phyloP scores from a whole-genome alignment of 2,329 filamentous ascomycete species.

The Penicillium polonicum region DNA sequence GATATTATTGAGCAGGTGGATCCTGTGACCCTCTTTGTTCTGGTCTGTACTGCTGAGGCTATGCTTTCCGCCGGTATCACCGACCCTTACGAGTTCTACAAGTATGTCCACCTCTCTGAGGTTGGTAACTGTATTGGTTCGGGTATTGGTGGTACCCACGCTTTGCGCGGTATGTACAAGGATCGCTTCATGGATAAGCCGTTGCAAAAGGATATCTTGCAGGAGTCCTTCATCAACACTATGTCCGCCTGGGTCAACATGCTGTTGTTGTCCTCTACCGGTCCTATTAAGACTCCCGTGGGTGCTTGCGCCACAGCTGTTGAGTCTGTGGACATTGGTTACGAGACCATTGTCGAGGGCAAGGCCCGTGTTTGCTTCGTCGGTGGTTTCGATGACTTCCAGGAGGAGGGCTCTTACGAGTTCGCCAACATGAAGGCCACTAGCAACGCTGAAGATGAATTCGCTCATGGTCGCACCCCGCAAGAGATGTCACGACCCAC shows the following conservation, averaged over 20 bases:
- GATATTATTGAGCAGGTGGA: constrained; percentile 98
- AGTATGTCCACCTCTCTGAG: constrained; percentile 97
- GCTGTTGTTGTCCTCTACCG: constrained; percentile 93
- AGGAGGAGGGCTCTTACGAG: constrained; percentile 98
- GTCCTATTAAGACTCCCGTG: constrained; percentile 97
- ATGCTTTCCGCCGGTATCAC: constrained; percentile 92
- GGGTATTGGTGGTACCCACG: constrained; percentile 91
- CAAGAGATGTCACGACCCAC: constrained; percentile 97
- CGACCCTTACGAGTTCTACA: constrained; percentile 99
- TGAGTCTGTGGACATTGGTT: constrained; percentile 95
- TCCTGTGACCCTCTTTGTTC: constrained; percentile 89
- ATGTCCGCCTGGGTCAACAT: constrained; percentile 99
- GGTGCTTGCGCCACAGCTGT: constrained; percentile 96
- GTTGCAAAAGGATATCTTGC: constrained; percentile 96
- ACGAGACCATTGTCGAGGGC: constrained; percentile 97
- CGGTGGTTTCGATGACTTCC: constrained; percentile 98
- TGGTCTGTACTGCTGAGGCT: constrained; percentile 89
- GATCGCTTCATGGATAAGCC: constrained; percentile 96
- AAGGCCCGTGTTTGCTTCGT: constrained; percentile 97
- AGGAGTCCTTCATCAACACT: constrained; percentile 99
- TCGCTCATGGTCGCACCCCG: constrained; percentile 90
- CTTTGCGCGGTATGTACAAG: constrained; percentile 96
- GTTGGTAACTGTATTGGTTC: constrained; percentile 98
- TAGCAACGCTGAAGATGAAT: constrained; percentile 95
- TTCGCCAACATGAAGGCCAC: constrained; percentile 99